A percentile compares a stretch with the other conserved stretches of the same genome.
phyloP scores from a whole-genome alignment of 495 filamentous ascomycete genomes.

The Penicillium salamii region DNA sequence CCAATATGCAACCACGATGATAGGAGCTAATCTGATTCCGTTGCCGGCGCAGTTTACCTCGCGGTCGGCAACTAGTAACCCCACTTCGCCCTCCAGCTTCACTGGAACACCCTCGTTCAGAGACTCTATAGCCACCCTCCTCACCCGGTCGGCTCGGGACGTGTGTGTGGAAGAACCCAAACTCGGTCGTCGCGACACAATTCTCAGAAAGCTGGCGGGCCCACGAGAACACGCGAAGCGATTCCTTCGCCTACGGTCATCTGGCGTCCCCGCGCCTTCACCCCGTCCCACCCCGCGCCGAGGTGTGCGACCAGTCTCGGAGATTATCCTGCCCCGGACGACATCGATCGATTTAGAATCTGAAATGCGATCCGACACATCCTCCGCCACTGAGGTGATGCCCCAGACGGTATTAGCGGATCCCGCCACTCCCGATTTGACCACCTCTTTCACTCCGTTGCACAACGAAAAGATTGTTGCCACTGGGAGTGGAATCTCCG shows the following conservation, averaged over 20 bases:
- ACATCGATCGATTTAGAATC: constrained; percentile 27
- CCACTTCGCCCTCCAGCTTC: constrained; percentile 19
- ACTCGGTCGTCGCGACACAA: constrained; percentile 28
- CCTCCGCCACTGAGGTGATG: constrained; percentile 29
- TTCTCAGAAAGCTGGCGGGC: constrained; percentile 44
- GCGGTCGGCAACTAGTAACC: constrained; percentile 25
- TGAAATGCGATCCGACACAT: constrained; percentile 30
- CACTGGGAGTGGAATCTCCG: constrained; percentile 67
- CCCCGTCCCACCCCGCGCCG: constrained; percentile 19
- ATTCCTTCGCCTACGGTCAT: constrained; percentile 43
- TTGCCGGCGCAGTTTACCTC: constrained; percentile 24
- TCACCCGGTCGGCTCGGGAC: constrained; percentile 22
- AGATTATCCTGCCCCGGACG: constrained; percentile 38
- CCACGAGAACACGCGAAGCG: constrained; percentile 51
- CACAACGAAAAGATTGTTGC: constrained; percentile 67
- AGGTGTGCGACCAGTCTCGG: constrained; percentile 38
- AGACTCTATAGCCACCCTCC: constrained; percentile 23
- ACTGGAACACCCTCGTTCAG: constrained; percentile 14
- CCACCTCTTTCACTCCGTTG: constrained; percentile 34
- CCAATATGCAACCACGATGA: constrained; percentile 29
- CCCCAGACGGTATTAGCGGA: constrained; percentile 25
- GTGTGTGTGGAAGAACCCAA: constrained; percentile 24
- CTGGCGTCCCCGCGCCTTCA: constrained; percentile 24
- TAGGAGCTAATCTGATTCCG: constrained; percentile 32
- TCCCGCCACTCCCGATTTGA: constrained; percentile 24